Evolutionary conservation across 176 grass and related monocot species (phyloP).

Genomic region (Oryza rufipogon): DNA sequence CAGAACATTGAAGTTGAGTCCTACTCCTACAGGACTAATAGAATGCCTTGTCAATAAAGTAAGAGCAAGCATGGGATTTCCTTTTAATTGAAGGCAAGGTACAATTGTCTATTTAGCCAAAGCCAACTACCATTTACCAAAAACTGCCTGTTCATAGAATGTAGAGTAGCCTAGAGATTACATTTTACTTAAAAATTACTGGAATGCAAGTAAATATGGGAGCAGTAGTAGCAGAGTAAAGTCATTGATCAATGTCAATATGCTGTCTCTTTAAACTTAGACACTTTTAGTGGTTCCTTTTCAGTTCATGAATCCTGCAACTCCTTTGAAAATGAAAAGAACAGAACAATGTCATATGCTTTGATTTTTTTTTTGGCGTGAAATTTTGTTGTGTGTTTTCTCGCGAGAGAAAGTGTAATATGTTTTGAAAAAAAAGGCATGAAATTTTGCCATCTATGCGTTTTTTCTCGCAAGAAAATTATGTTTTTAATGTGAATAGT

Average conservation of each 20-base stretch:
- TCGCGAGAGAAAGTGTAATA: too few relatives aligned
- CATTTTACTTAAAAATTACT: too few relatives aligned
- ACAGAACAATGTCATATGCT: not conserved
- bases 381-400: not conserved
- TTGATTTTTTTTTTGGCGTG: not conserved
- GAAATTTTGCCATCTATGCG: too few relatives aligned
- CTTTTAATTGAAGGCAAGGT: constrained; percentile 20
- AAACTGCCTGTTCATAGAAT: too few relatives aligned
- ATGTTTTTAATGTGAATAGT: too few relatives aligned
- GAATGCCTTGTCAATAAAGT: constrained; percentile 31
- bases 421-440: too few relatives aligned
- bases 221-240: not conserved
- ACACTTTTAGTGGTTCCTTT: too few relatives aligned
- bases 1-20: not conserved
- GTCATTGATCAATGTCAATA: not conserved
- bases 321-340: not conserved
- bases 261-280: not conserved
- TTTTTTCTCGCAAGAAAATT: too few relatives aligned
- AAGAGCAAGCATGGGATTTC: constrained; percentile 20
- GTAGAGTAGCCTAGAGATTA: too few relatives aligned
- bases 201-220: too few relatives aligned
- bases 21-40: constrained; percentile 1
- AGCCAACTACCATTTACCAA: too few relatives aligned
- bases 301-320: not conserved
- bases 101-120: constrained; percentile 36